A percentile compares a stretch with the other conserved stretches of the same genome.
Conservation (phyloP, 2,329 filamentous ascomycete genomes). For the Diplodia sapinea region DNA sequence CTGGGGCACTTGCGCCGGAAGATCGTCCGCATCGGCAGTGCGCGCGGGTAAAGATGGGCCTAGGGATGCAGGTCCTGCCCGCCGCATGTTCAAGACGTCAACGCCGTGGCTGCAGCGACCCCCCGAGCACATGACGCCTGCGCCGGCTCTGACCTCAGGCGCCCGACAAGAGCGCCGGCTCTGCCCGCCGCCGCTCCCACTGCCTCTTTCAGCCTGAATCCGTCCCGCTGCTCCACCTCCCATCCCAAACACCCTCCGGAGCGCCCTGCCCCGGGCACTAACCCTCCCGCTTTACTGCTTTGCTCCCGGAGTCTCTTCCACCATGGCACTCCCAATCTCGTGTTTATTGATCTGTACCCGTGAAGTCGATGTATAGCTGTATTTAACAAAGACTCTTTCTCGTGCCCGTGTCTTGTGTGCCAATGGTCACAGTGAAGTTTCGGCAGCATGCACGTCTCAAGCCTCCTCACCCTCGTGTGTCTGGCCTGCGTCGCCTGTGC, state of each 20-base stretch:
- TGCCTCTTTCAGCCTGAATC: slow-evolving; percentile 24
- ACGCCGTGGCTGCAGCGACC: not conserved
- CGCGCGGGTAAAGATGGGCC: slow-evolving; percentile 26
- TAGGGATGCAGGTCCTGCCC: slow-evolving; percentile 19
- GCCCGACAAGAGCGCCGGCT: not conserved
- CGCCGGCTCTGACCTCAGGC: slow-evolving; percentile 10
- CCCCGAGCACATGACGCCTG: slow-evolving; percentile 10
- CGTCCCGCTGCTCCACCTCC: not conserved
- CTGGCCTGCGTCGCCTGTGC: slow-evolving; percentile 39
- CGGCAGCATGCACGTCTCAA: slow-evolving; percentile 19
- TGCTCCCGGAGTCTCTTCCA: slow-evolving; percentile 15
- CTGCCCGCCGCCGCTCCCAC: not conserved
- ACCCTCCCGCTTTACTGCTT: not conserved
- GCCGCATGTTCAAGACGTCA: slow-evolving; percentile 9
- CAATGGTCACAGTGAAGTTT: not conserved
- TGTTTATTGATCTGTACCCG: not conserved
- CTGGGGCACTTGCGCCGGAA: slow-evolving; percentile 15
- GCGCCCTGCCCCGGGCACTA: slow-evolving; percentile 14
- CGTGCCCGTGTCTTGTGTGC: not conserved
- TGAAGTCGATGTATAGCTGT: not conserved
- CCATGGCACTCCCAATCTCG: not conserved
- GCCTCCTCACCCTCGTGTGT: slow-evolving; percentile 17
- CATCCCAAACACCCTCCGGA: slow-evolving; percentile 20
- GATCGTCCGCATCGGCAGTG: slow-evolving; percentile 20
- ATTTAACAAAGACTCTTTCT: slow-evolving; percentile 2